Conservation (phyloP, 2,329 filamentous ascomycete species). For the Venturiaceae sp. region DNA sequence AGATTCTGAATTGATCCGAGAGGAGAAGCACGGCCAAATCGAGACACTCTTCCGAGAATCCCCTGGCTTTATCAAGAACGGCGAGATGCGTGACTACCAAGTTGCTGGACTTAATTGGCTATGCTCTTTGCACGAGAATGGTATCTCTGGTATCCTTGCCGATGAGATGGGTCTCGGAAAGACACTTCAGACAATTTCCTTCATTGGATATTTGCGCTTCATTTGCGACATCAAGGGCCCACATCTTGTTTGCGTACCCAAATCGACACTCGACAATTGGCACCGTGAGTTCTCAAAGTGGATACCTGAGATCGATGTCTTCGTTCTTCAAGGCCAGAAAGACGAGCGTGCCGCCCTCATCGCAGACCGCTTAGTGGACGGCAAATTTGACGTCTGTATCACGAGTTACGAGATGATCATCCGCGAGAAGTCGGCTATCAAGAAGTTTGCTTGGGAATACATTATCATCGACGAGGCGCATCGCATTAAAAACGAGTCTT, state of each 20-base stretch:
- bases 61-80: constrained; percentile 73
- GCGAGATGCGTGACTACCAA: constrained; percentile 93
- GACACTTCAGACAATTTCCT: constrained; percentile 94
- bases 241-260: constrained; percentile 85
- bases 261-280: constrained; percentile 98
- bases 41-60: constrained; percentile 92
- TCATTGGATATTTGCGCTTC: constrained; percentile 88
- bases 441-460: constrained; percentile 99
- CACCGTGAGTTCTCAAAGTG: constrained; percentile 86
- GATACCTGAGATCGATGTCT: constrained; percentile 91
- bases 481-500: constrained; percentile 99
- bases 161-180: constrained; percentile 99
- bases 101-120: constrained; percentile 94
- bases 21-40: constrained; percentile 81
- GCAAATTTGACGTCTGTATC: constrained; percentile 95
- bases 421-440: constrained; percentile 85
- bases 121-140: constrained; percentile 94
- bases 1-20: constrained; percentile 76
- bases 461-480: constrained; percentile 98
- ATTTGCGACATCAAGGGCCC: constrained; percentile 83
- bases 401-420: constrained; percentile 99
- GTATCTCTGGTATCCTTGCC: constrained; percentile 93
- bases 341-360: constrained; percentile 85
- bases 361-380: constrained; percentile 80
- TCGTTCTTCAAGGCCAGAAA: constrained; percentile 90